Base-by-base conservation (phyloP, 352 stramenopile species). In the Phytophthora quininea region DNA sequence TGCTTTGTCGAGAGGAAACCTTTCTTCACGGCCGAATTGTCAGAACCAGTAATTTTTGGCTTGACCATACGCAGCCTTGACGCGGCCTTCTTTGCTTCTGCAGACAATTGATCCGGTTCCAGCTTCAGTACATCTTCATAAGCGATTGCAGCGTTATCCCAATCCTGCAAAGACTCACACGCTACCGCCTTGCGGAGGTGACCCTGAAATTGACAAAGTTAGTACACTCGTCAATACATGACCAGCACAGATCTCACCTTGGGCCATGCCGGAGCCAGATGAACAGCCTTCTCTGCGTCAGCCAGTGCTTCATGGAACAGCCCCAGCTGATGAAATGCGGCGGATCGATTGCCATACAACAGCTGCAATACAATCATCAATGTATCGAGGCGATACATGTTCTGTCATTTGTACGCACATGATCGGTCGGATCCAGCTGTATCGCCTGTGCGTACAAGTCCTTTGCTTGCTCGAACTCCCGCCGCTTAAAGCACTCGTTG, bases 161-260 rank as follows among this genome's bases (percentile, higher is more conserved):
- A 85, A 29, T 88, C 62, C 40, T 82, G 55, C 40, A 96, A 76
- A 4, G 78, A 73, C 62, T 91, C 81, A 31, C 82, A 88, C 1
- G 95, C 96, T 37, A 88, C 80, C 19, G 91, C 97, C 59, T 96
- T 89, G 45, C 97, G 85, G 67, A 95, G 93, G 73, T 97, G 95
- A 6, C 81, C 93, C 79, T 84, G 43, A 31, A 37, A 51, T 43
- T 42, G 38, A 48, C 24, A 59, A 30, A 31, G 3, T 31, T 12
- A 50, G 42, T 19, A 11, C 37, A 43, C 15, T 52, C 31, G 31
- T 5, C 33, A 15, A 33, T 35, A 19, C 55, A 3, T 35, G 2
- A 24, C 9, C 15, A 55, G 2, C 4, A 24, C 19, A 11, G 29
- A 5, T 27, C n/a, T n/a, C 24, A 73, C 74, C 80, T 99, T 99